A percentile compares a stretch with the other conserved stretches of the same genome.
Conservation (phyloP, 345 rosid genomes). For the Clausena lansium region DNA sequence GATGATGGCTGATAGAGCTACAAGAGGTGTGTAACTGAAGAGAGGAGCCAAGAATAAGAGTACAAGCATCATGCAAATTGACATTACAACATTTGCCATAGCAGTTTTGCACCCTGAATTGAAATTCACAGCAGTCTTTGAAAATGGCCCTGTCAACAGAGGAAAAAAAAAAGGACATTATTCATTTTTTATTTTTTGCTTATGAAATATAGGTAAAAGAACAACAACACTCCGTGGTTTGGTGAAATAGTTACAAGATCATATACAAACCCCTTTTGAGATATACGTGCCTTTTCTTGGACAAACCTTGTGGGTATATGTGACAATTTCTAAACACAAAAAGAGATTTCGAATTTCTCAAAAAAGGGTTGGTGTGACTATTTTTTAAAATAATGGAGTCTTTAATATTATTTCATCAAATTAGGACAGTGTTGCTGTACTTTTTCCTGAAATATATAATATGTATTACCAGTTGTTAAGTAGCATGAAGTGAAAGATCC, state of each 20-base stretch:
- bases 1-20: slow-evolving; percentile 84
- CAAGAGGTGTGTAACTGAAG: slow-evolving; percentile 85
- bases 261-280: too few relatives aligned
- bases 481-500: slow-evolving; percentile 95
- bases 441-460: neutral
- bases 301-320: too few relatives aligned
- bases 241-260: too few relatives aligned
- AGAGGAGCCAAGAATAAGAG: slow-evolving; percentile 76
- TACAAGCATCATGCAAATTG: slow-evolving; percentile 76
- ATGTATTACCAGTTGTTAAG: slow-evolving; percentile 67
- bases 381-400: too few relatives aligned
- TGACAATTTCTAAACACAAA: too few relatives aligned
- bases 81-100: slow-evolving; percentile 82
- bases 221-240: too few relatives aligned
- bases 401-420: too few relatives aligned
- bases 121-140: slow-evolving; percentile 89
- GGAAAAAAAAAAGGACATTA: neutral
- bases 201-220: too few relatives aligned
- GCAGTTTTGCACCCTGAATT: slow-evolving; percentile 71
- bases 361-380: too few relatives aligned
- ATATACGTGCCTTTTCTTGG: too few relatives aligned
- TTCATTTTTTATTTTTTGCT: neutral
- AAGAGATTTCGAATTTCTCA: too few relatives aligned
- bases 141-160: slow-evolving; percentile 69
- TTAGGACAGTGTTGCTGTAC: neutral